phyloP scores from a whole-genome alignment of 805 yeast genomes.

The Saccharomycopsis fermentans region DNA sequence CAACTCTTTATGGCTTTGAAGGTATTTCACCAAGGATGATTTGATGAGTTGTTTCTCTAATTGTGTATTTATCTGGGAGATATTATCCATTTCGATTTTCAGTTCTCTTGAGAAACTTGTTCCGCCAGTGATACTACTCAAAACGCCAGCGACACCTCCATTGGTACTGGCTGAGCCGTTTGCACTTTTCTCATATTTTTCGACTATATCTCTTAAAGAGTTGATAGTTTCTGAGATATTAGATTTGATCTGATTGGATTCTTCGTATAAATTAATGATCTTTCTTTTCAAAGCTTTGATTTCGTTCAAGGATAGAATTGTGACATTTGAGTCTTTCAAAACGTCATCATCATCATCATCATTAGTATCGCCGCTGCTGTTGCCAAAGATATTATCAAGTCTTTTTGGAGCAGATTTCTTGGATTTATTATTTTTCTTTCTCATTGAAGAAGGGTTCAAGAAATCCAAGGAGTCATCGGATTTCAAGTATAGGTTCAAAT shows the following conservation, averaged over 20 bases:
- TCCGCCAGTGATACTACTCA: not conserved
- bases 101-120: conserved; percentile 10
- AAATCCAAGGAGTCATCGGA: conserved; percentile 8
- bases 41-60: conserved; percentile 15
- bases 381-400: too few relatives aligned
- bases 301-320: conserved; percentile 16
- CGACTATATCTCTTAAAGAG: conserved; percentile 10
- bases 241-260: not conserved
- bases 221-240: conserved; percentile 2
- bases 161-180: not conserved
- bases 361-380: too few relatives aligned
- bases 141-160: not conserved
- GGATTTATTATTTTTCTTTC: not conserved
- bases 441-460: conserved; percentile 3
- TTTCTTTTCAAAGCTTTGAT: conserved; percentile 13
- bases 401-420: not conserved
- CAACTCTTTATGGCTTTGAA: conserved; percentile 3
- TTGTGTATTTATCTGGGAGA: conserved; percentile 10
- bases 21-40: conserved; percentile 8
- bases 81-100: conserved; percentile 14
- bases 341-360: not conserved
- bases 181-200: conserved; percentile 5
- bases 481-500: conserved; percentile 15
- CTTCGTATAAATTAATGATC: not conserved
- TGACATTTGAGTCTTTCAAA: not conserved